A percentile compares a stretch with the other conserved stretches of the same genome.
phyloP scores from a whole-genome alignment of 768 basidiomycete genomes.

The Tricholoma sp. region DNA sequence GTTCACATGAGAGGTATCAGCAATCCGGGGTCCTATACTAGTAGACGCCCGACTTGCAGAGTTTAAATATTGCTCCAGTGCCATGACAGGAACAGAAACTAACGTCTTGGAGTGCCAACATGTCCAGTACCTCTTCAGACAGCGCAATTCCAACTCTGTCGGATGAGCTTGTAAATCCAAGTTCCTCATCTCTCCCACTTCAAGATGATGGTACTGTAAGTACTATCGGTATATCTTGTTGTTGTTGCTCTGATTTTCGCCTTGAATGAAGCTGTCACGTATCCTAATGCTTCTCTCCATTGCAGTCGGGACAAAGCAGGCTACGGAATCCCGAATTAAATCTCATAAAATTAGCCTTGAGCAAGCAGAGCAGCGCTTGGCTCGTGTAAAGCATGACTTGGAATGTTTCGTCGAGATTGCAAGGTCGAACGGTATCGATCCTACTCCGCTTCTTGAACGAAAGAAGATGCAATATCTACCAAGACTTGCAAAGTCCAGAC shows the following conservation, averaged over 20 bases:
- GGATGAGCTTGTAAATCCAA: too few species aligned
- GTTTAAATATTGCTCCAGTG: too few species aligned
- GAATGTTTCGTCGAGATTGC: neutral
- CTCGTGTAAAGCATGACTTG: neutral
- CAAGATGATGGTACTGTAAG: too few species aligned
- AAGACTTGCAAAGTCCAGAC: neutral
- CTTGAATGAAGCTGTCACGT: neutral
- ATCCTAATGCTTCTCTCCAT: neutral
- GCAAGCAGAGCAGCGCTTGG: neutral
- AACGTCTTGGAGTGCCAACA: too few species aligned
- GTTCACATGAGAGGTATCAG: too few species aligned
- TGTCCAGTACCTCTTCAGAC: too few species aligned
- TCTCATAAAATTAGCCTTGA: neutral
- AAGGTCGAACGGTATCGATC: neutral
- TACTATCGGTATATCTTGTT: too few species aligned
- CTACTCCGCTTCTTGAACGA: neutral
- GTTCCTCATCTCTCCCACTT: too few species aligned
- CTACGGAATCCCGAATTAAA: neutral
- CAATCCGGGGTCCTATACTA: too few species aligned
- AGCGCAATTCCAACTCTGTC: too few species aligned
- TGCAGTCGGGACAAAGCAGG: neutral
- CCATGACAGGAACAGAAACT: too few species aligned
- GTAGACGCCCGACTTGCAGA: too few species aligned
- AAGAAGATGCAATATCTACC: neutral
- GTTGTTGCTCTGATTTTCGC: neutral